Evolutionary conservation across 73 alveolate species (phyloP).

Genomic region (Durusdinium trenchii): DNA sequence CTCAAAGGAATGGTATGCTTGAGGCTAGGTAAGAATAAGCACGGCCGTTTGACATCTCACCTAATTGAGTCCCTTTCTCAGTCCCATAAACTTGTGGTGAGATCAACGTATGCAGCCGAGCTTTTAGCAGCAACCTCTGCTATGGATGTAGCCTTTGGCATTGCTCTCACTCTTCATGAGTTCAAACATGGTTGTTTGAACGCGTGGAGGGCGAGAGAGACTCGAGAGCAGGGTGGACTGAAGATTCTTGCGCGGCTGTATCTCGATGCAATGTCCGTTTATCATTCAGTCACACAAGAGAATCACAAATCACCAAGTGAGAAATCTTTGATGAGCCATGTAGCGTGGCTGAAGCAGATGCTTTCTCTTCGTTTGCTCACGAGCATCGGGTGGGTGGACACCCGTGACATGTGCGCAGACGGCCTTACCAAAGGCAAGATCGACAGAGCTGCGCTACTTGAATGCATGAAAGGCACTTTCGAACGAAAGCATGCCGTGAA

Average conservation of each 20-base stretch:
- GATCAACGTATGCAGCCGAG: slow-evolving; percentile 16
- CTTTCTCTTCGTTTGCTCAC: neutral
- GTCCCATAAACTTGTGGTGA: neutral
- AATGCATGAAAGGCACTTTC: neutral
- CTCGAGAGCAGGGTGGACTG: neutral
- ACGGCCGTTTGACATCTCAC: too few species aligned
- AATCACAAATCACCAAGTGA: neutral
- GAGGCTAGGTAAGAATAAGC: too few species aligned
- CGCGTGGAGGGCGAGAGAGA: neutral
- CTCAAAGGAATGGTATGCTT: neutral
- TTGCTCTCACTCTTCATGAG: neutral
- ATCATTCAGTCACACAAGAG: neutral
- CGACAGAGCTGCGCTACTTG: neutral
- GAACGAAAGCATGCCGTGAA: neutral
- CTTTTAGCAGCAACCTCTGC: neutral
- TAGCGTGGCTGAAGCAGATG: neutral
- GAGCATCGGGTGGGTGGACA: neutral
- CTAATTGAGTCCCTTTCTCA: neutral
- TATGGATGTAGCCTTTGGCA: neutral
- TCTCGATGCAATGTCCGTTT: neutral
- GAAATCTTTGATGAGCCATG: neutral
- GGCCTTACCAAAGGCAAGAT: neutral
- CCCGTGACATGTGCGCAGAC: slow-evolving; percentile 24
- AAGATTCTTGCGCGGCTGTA: neutral
- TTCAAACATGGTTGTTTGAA: neutral